phyloP scores from a whole-genome alignment of 805 yeast species.

The Candida nitratophila region DNA sequence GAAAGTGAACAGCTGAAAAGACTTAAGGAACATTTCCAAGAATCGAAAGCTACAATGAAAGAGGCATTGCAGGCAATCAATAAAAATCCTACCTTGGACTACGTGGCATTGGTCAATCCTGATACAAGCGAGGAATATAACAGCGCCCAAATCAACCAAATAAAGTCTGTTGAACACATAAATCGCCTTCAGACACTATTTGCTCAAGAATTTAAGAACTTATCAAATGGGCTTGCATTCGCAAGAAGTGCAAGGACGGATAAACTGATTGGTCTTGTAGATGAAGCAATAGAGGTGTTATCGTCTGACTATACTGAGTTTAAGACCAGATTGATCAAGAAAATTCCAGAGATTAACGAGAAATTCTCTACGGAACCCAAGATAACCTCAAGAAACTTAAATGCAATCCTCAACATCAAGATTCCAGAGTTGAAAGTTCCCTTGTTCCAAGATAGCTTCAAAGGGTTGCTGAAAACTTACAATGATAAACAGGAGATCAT shows the following conservation, averaged over 20 bases:
- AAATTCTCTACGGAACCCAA: neutral
- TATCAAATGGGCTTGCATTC: conserved; percentile 22
- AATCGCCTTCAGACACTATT: conserved; percentile 14
- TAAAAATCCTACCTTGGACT: neutral
- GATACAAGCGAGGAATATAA: neutral
- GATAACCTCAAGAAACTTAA: neutral
- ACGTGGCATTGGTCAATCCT: neutral
- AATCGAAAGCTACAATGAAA: neutral
- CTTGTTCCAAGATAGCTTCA: conserved; percentile 11
- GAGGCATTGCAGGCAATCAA: neutral
- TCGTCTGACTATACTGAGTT: conserved; percentile 12
- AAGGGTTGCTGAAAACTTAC: neutral
- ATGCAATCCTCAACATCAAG: neutral
- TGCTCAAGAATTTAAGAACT: conserved; percentile 23
- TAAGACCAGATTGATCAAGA: conserved; percentile 11
- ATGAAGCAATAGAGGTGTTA: conserved; percentile 18
- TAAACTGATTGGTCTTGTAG: conserved; percentile 25
- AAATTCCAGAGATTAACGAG: conserved; percentile 9
- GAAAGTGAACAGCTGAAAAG: no score
- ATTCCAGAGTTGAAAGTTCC: conserved; percentile 6
- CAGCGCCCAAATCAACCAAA: neutral
- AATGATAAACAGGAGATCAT: neutral
- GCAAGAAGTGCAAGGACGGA: conserved; percentile 26
- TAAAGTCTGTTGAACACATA: conserved; percentile 8
- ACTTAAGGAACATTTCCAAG: neutral